Base-by-base conservation (phyloP, 805 yeast species). In the Suhomyces xylopsoci region DNA sequence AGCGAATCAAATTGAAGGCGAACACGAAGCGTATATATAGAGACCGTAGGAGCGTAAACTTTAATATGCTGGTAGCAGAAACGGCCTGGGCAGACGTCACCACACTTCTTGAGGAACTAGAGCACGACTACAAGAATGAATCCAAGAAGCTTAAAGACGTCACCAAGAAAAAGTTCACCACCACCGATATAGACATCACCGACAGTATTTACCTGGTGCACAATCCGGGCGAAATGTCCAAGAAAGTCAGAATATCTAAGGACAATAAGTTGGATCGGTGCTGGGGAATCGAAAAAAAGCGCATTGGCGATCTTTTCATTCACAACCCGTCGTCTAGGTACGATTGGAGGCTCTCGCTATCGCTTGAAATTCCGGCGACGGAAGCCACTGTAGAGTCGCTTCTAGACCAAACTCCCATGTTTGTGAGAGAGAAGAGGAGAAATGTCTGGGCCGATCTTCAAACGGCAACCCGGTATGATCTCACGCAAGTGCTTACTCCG, bases 251-350 rank as follows among this genome's bases (percentile, higher is more conserved):
- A 62, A 80, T 88, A 51, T 81, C 91, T 12, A 79, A 82, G 51
- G 94, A 88, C 66, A 75, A 75, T 55, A 55, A 56, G 42, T 74
- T 81, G 45, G 77, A 77, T 50, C 76, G 96, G 59, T 83, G 84
- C 48, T 84, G 83, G 30, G 85, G 85, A 43, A 87, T 91, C 49
- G 84, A 83, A 55, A 91, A 91, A 63, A 80, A 82, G 58, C 77
- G 93, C 51, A 71, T 90, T n/a, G 81, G 90, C 2, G 90, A 87
- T 63, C 67, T 92, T 51, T 79, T 82, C 61, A 75, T 91, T 19
- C 84, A 81, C 62, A 80, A 87, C 51, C 97, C 97, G 3, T 85
- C 88, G 57, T 82, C 88, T 30, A 77, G 84, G 68, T 85, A 84
- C 64, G 97, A 91, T 69, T 75, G 86, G 59, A 79, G 96, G 59